Evolutionary conservation across 208 protist species (phyloP), one percentile per base, ranked within the genome.

Genomic region (Crithidia acanthocephali): DNA sequence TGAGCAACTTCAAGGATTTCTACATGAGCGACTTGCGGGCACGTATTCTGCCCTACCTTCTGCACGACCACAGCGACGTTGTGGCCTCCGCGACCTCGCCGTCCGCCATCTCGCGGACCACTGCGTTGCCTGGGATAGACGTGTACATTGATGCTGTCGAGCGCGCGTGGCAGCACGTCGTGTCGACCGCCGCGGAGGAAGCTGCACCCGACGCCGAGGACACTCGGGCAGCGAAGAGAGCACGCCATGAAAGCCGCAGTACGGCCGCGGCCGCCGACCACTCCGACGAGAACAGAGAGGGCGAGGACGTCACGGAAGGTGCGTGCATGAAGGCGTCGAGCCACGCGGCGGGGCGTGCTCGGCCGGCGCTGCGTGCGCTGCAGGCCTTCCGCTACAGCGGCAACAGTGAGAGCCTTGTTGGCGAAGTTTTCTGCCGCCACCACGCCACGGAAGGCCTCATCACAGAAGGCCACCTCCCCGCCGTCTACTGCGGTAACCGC

Each of bases 1-100:
- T 93, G 53, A 74, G 71, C 73, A 96, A 90, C 76, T 96, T 96
- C 76, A 96, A 93, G 65, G 91, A 96, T 25, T 90, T 94, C 59
- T 96, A 90, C 84, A 89, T 92, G 87, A 86, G 85, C 67, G 91
- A 96, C 55, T 59, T 94, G 52, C 82, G 91, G 3, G 85, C 84
- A 10, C 84, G 88, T 27, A 76, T 94, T 62, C 52, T 96, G 30
- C 74, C 81, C 51, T 96, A 93, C 61, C 68, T 91, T 20, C 68
- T 76, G 30, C 48, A 75, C 53, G 16, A 60, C 0, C 83, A 90
- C 60, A 56, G 57, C 20, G 75, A 81, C 22, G 51, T 90, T 15
- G 59, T 79, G 1, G 72, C 27, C 22, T 69, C 48, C 6, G 73
- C 25, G 11, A 65, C 66, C 33, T 57, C 65, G 15, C 65, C 72